Evolutionary conservation across 495 filamentous ascomycete species (phyloP), one percentile per base, ranked within the genome.

Genomic region (Penicillium angulare): DNA sequence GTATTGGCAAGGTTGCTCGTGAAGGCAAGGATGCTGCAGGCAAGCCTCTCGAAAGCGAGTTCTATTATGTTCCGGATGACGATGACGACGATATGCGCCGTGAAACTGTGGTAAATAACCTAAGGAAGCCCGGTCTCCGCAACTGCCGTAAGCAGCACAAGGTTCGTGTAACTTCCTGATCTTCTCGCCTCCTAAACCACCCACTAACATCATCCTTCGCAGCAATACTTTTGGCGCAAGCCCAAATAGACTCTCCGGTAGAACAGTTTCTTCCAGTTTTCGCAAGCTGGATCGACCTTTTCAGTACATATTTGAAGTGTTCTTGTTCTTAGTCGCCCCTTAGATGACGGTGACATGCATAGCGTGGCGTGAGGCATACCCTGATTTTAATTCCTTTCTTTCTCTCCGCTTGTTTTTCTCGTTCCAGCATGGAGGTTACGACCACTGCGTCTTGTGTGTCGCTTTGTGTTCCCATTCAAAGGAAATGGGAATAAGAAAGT

Each of bases 1-100:
- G 88, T 58, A 82, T 97, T 42, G 93, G 93, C 24, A 84, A 92
- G 60, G 95, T 98, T 56, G 78, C 82, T 40, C 84, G 93, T 29
- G 86, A 90, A 63, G 93, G 93, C 62, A 98, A 97, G 66, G 93
- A 98, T 72, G 93, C 93, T 13, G 93, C 93, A 0, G 93, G 93
- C 52, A 92, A 96, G 74, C 77, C 84, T 6, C 81, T 98, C 8
- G 92, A 98, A 76, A 91, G 85, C 71, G 92, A 98, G 69, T 98
- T 91, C 61, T 97, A 97, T 65, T 98, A 98, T 64, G 79, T 97
- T n/a, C 87, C 92, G 2, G 93, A 98, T 65, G 78, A 83, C 63
- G 93, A 98, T 65, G 75, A 74, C 2, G 89, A 98, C 56, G 77
- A 81, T n/a, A 81, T 82, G 58, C 79, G 93, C 39, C 81, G 89